Evolutionary conservation across 2,329 filamentous ascomycete genomes (phyloP), one percentile per base, ranked within the genome.

Genomic region (Drechslerella stenobrocha): DNA sequence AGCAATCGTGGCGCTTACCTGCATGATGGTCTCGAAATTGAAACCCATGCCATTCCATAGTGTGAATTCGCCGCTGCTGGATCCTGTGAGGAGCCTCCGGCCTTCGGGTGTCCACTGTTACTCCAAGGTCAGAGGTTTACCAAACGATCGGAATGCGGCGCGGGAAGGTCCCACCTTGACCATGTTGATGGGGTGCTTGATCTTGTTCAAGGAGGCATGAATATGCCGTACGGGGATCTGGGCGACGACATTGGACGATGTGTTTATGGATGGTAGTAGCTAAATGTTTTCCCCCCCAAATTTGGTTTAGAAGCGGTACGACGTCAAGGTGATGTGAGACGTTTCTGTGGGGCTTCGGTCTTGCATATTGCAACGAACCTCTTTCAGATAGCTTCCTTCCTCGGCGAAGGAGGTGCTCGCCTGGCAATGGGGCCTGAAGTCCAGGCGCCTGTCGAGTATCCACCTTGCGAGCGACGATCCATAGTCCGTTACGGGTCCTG

Each of bases 21-120:
- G 91, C 88, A 96, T 96, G 24, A 98, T 96, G 2, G 93, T 97
- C 79, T 98, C 93, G 73, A 98, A 98, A 77, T 98, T 97, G 82
- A 98, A 98, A 22, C 90, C 92, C 42, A 92, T 97, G 70, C 93
- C 93, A 76, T 98, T 98, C 93, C 93, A 98, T 2, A 98, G 78
- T 35, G 95, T 98, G 74, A 98, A 98, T 76, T 98, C 93, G 74
- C 93, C 93, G 76, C 92, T 97, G 72, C 90, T 95, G 0, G 91
- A 95, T 20, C 90, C 93, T 0, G 93, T 97, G 75, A 98, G 81
- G 59, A 98, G 79, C 72, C 93, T 83, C 69, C 93, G 86, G 24
- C 93, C 93, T 77, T 98, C 93, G 4, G 93, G 93, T 13, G 95
- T 98, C 93, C 93, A 98, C 76, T 90, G 84, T 61, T 50, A 18